Evolutionary conservation across 148 eudicot genomes (phyloP), one percentile per base, ranked within the genome.

Genomic region (Mesembryanthemum crystallinum): DNA sequence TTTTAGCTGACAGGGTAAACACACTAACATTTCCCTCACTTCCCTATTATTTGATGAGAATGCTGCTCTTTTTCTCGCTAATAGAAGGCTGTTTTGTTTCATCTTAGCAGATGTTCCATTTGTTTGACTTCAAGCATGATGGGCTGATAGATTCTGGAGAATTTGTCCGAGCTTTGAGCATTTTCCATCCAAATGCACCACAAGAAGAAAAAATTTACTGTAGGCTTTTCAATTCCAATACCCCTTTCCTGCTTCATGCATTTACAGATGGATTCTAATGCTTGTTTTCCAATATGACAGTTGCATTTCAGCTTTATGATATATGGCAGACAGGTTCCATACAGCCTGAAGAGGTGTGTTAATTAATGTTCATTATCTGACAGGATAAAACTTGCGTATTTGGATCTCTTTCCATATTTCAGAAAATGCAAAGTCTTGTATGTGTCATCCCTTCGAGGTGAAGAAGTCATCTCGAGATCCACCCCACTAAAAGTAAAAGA

Each of bases 181-280:
- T 89, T 27, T 89, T 87, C 73, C 93, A 89, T 67, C 93, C 93
- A 5, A 71, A 72, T 83, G 86, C 91, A 14, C 85, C 85, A 10
- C 42, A 69, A 14, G 82, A 79, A 12, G 82, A 87, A 25, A 89
- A 89, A 78, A 82, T 75, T 42, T 73, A 71, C 24, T 87, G 90
- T 83, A 83, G 18, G 74, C 10, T 57, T 37, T 14, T 12, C 28
- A 24, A 1, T 35, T 57, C 73, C 1, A 59, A 27, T 30, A 28
- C 45, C 1, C 37, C 1, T 18, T 76, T 12, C 49, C 25, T 42
- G 52, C 6, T 33, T 0, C 30, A 15, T 10, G 47, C 28, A 47
- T 72, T 47, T n/a, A 0, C 12, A 51, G 17, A 35, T n/a, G 33
- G 33, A 32, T 74, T 74, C 61, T 64, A 33, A 63, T 27, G 39